Base-by-base conservation (phyloP, 768 basidiomycete species). In the Cyclocybe cylindracea region DNA sequence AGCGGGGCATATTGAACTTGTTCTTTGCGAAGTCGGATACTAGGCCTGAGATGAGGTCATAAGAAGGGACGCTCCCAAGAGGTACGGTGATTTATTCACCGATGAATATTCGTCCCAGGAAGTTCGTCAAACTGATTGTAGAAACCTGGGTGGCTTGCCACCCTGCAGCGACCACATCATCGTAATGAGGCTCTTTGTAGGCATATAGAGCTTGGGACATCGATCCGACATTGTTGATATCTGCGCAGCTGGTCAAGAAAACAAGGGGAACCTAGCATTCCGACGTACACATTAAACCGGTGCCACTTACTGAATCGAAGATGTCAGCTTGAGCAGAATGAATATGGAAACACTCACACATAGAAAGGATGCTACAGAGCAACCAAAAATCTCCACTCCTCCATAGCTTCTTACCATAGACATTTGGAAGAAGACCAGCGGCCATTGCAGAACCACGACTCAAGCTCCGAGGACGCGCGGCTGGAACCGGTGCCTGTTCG, bases 121-220 rank as follows among this genome's bases (percentile, higher is more conserved):
- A 96, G 64, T 92, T 97, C 69, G 84, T 86, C 19, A 95, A 50
- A 60, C 89, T 92, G 56, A 95, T 78, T 4, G 82, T 76, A 0
- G 92, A 91, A 1, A 97, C 94, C 61, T 97, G 93, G 3, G 82
- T 74, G 0, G 90, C 84, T 71, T 97, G 94, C 82, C 85, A 88
- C 47, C 80, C 77, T 1, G 85, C 77, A 0, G 89, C 85, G 55
- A 80, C 79, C 0, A 78, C 63, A n/a, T 83, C 81, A 58, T 92
- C 84, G 61, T 89, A 93, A 2, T 74, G 61, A 0, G 79, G 68
- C 41, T 85, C 78, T 6, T 78, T 79, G 48, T 85, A 74, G 2
- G 84, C 79, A 56, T 83, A 87, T 11, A 73, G 57, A 14, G 68
- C 86, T 61, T 89, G 83, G 0, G 91, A 77, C 53, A 91, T 86